phyloP scores from a whole-genome alignment of 805 yeast genomes.

The Cyberlindnera nakhonratchasimensis region DNA sequence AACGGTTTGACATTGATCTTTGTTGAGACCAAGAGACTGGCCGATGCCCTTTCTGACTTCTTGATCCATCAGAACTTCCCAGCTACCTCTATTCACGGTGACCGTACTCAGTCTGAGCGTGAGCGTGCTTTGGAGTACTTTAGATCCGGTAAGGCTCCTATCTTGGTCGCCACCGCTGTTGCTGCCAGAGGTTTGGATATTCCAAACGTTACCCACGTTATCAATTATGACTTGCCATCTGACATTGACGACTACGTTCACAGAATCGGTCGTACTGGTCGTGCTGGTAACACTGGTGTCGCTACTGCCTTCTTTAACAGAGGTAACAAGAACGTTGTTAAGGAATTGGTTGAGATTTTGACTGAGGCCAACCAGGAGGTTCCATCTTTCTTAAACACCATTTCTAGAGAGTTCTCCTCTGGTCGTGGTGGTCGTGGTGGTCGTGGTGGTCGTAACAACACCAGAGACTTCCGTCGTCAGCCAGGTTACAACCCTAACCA shows the following conservation, averaged over 20 bases:
- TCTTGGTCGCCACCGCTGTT: conserved; percentile 98
- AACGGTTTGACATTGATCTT: conserved; percentile 88
- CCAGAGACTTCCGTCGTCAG: conserved; percentile 50
- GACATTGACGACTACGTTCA: conserved; percentile 99
- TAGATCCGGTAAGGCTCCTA: conserved; percentile 87
- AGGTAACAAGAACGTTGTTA: conserved; percentile 83
- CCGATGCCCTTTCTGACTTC: conserved; percentile 91
- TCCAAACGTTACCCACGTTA: conserved; percentile 97
- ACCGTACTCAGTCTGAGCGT: conserved; percentile 96
- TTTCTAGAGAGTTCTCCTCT: conserved; percentile 70
- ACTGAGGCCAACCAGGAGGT: conserved; percentile 97
- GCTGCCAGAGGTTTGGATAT: conserved; percentile 99
- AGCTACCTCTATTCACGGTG: conserved; percentile 99
- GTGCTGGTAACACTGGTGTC: conserved; percentile 99
- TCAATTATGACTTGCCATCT: conserved; percentile 94
- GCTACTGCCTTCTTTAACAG: conserved; percentile 99
- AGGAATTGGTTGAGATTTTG: conserved; percentile 82
- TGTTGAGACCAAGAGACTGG: conserved; percentile 98
- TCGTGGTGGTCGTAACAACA: conserved; percentile 40
- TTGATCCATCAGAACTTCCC: conserved; percentile 86
- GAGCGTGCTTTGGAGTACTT: conserved; percentile 95
- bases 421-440: conserved; percentile 56
- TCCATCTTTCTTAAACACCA: conserved; percentile 79
- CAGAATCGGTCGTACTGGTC: conserved; percentile 99
- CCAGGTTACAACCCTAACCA: conserved; percentile 22